phyloP scores from a whole-genome alignment of 371 early-diverging fungal genomes.

The Haplosporangium sp. region DNA sequence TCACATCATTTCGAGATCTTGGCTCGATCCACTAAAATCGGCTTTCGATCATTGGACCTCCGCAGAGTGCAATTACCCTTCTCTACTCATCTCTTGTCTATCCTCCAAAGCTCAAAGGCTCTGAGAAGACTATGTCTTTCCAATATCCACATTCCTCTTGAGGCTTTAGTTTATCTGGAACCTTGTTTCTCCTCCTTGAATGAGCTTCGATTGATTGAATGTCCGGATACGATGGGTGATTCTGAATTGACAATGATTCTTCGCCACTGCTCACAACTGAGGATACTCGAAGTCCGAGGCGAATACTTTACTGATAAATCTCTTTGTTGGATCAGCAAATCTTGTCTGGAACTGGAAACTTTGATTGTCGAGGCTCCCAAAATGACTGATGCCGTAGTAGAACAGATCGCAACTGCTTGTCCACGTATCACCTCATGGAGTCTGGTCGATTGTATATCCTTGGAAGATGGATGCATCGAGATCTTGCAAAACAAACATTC shows the following conservation, averaged over 20 bases:
- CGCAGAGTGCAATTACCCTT: constrained; percentile 27
- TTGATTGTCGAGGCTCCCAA: constrained; percentile 31
- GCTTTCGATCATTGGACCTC: constrained; percentile 45
- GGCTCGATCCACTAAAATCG: constrained; percentile 43
- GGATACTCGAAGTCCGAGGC: constrained; percentile 39
- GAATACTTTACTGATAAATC: constrained; percentile 50
- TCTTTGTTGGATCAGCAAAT: constrained; percentile 24
- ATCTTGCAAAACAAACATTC: constrained; percentile 17
- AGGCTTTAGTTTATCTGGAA: constrained; percentile 19
- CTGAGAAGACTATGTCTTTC: constrained; percentile 23
- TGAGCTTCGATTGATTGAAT: constrained; percentile 26
- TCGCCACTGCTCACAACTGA: constrained; percentile 21
- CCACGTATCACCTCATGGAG: constrained; percentile 24
- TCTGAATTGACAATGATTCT: constrained; percentile 21
- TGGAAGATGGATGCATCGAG: constrained; percentile 14
- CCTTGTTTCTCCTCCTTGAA: constrained; percentile 27
- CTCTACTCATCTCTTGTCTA: constrained; percentile 37
- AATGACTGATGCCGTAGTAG: constrained; percentile 26
- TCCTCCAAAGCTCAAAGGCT: constrained; percentile 28
- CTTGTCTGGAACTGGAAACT: constrained; percentile 23
- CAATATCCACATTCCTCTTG: constrained; percentile 28
- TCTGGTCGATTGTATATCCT: constrained; percentile 26
- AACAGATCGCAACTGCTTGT: constrained; percentile 28
- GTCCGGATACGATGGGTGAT: constrained; percentile 37
- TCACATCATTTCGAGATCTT: constrained; percentile 47